A percentile compares a stretch with the other conserved stretches of the same genome.
Conservation (phyloP, 2,329 filamentous ascomycete genomes). For the Penicillium sp. region DNA sequence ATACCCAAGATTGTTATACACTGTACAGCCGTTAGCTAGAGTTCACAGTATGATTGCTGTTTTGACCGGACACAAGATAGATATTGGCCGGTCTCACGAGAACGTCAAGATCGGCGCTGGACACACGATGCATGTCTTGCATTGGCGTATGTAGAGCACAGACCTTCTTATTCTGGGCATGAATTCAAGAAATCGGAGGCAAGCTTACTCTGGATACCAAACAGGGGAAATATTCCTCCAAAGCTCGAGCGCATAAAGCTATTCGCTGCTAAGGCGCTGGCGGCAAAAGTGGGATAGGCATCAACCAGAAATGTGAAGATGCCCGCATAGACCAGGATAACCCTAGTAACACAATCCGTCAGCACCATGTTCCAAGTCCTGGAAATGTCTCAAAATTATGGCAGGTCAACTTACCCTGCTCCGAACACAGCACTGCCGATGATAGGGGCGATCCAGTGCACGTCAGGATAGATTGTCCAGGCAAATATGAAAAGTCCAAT, state of each 20-base stretch:
- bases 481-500: conserved; percentile 84
- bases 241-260: conserved; percentile 76
- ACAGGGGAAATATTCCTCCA: conserved; percentile 75
- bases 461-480: conserved; percentile 72
- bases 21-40: conserved; percentile 31
- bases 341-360: conserved; percentile 49
- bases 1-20: conserved; percentile 49
- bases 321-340: conserved; percentile 75
- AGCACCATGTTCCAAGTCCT: conserved; percentile 10
- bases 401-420: conserved; percentile 58
- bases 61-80: neutral
- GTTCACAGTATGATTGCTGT: neutral
- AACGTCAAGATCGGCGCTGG: conserved; percentile 4
- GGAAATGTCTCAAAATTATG: neutral
- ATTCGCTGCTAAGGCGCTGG: conserved; percentile 75
- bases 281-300: conserved; percentile 49
- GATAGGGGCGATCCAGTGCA: conserved; percentile 77
- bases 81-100: neutral
- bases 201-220: conserved; percentile 60
- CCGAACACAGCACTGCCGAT: conserved; percentile 73
- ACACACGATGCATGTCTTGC: conserved; percentile 11
- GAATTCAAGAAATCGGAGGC: neutral
- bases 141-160: conserved; percentile 14
- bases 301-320: conserved; percentile 87
- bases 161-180: neutral